A percentile compares a stretch with the other conserved stretches of the same genome.
Conservation (phyloP, 768 basidiomycete species). For the Boletus speciosus region DNA sequence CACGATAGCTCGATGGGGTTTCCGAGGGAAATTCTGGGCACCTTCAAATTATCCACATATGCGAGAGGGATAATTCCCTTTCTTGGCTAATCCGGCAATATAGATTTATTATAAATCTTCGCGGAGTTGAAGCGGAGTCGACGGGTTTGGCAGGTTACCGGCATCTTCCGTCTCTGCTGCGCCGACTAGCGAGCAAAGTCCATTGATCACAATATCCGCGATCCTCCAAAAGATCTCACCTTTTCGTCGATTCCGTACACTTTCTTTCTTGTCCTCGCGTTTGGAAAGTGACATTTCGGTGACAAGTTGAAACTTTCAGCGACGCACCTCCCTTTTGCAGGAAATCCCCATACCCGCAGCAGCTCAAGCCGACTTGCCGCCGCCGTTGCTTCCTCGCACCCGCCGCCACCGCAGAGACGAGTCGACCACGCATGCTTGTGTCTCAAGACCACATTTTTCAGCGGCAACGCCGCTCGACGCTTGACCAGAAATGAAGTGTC, state of each 20-base stretch:
- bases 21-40: conserved; percentile 12
- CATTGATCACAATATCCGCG: too few species aligned
- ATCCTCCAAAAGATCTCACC: too few species aligned
- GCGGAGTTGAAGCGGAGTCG: conserved; percentile 23
- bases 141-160: background rate
- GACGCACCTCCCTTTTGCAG: background rate
- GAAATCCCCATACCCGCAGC: conserved; percentile 3
- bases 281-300: too few species aligned
- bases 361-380: conserved; percentile 5
- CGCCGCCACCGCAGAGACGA: conserved; percentile 25
- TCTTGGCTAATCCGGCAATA: conserved; percentile 20
- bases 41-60: conserved; percentile 17
- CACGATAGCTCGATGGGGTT: conserved; percentile 13
- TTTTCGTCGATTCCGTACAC: too few species aligned
- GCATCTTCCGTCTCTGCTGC: conserved; percentile 7
- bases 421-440: background rate
- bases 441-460: conserved; percentile 5
- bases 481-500: background rate
- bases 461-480: background rate
- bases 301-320: too few species aligned
- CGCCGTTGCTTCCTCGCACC: conserved; percentile 19
- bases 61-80: conserved; percentile 13
- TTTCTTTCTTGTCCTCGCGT: too few species aligned
- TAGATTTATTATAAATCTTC: conserved; percentile 10
- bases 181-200: background rate